phyloP scores from a whole-genome alignment of 164 flowering plant species.

The Kingdonia uniflora region DNA sequence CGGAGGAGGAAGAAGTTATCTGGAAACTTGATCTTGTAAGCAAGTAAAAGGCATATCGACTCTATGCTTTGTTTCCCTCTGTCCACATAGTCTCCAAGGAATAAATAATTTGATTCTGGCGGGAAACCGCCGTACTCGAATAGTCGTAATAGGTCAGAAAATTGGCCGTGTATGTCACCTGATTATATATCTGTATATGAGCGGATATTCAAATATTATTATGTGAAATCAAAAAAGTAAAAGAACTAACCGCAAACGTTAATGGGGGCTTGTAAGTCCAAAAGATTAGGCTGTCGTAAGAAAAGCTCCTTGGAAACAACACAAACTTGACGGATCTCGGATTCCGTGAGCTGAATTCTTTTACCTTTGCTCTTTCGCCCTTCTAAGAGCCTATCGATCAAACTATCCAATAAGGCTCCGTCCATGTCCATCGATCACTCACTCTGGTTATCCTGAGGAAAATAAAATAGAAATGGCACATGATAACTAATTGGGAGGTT shows the following conservation, averaged over 20 bases:
- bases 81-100: slow-evolving; percentile 10
- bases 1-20: slow-evolving; percentile 8
- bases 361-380: slow-evolving; percentile 5
- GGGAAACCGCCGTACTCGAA: slow-evolving; percentile 6
- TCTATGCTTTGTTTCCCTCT: slow-evolving; percentile 12
- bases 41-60: slow-evolving; percentile 5
- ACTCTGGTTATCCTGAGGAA: too few relatives aligned
- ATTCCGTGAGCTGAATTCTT: slow-evolving; percentile 4
- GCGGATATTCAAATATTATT: too few relatives aligned
- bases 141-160: slow-evolving; percentile 1
- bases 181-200: neutral
- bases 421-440: neutral
- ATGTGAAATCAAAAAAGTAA: neutral
- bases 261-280: slow-evolving; percentile 7
- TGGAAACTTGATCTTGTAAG: slow-evolving; percentile 8
- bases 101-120: slow-evolving; percentile 5
- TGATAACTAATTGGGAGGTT: too few relatives aligned
- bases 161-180: slow-evolving; percentile 9
- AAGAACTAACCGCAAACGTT: slow-evolving; percentile 5
- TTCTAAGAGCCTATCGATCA: slow-evolving; percentile 6
- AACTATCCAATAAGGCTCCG: neutral
- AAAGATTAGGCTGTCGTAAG: slow-evolving; percentile 2
- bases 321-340: slow-evolving; percentile 8
- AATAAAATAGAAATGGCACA: too few relatives aligned
- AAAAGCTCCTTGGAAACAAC: slow-evolving; percentile 6